phyloP scores from a whole-genome alignment of 768 basidiomycete species.

The Boletus reticulatus region DNA sequence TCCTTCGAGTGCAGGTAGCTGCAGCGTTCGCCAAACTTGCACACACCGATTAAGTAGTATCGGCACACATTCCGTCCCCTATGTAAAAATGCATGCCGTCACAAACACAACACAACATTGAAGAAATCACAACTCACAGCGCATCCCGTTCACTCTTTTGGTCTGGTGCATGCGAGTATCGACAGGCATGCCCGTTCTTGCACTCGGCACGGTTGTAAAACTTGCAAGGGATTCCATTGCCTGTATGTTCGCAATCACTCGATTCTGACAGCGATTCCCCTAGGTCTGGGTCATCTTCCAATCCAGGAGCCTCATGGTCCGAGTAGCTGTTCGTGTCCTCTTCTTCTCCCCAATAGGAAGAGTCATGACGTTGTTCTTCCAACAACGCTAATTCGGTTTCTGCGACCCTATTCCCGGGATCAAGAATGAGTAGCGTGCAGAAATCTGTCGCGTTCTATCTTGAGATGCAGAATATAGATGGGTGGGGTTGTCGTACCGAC shows the following conservation, averaged over 20 bases:
- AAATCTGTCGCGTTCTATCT: slow-evolving; percentile 25
- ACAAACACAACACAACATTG: not conserved
- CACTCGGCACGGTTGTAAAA: slow-evolving; percentile 59
- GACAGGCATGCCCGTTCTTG: slow-evolving; percentile 39
- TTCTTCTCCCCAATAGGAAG: not conserved
- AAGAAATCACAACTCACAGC: slow-evolving; percentile 38
- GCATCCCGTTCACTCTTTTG: slow-evolving; percentile 53
- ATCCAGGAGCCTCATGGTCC: slow-evolving; percentile 16
- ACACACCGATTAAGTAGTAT: slow-evolving; percentile 38
- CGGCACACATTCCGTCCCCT: slow-evolving; percentile 56
- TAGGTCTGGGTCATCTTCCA: slow-evolving; percentile 28
- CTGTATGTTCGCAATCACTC: slow-evolving; percentile 50
- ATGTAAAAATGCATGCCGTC: not conserved
- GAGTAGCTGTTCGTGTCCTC: not conserved
- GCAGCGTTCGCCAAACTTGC: slow-evolving; percentile 42
- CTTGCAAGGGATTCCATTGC: slow-evolving; percentile 52
- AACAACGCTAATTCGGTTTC: slow-evolving; percentile 16
- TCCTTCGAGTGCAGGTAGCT: slow-evolving; percentile 48
- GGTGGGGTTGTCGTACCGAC: slow-evolving; percentile 17
- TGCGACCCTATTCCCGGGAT: slow-evolving; percentile 24
- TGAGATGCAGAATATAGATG: too few relatives aligned
- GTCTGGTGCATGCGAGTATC: slow-evolving; percentile 54
- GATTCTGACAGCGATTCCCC: slow-evolving; percentile 50
- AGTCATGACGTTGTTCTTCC: not conserved
- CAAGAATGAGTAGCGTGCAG: slow-evolving; percentile 20